Base-by-base conservation (phyloP, 2,329 filamentous ascomycete species). In the Scedosporium apiospermum region DNA sequence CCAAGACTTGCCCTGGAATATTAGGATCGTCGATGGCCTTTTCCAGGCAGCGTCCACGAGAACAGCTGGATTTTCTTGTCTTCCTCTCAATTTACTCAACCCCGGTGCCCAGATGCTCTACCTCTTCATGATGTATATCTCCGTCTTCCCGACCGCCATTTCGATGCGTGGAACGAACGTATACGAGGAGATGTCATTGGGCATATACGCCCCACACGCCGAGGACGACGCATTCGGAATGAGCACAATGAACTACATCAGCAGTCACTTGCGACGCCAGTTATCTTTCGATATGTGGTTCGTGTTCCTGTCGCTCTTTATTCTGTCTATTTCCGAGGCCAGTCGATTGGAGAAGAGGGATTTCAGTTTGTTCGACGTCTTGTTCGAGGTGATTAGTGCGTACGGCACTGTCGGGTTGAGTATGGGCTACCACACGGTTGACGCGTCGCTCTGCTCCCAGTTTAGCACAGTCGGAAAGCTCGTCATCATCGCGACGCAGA, bases 51-150 rank as follows among this genome's bases (percentile, higher is more conserved):
- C 88, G 0, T 88, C 91, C 4, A 98, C 93, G 1, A 82, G 95
- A 71, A 98, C 95, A 0, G 93, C 95, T 3, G 93, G 95, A 0
- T 96, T 97, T 70, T 82, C 89, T 1, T 90, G 89, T 34, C 84
- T 98, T 68, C 91, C 88, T 71, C 77, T 98, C 46, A 79, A 89
- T 1, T 77, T 83, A 0, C 79, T 99, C 1, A 93, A 98, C 67
- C 93, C 95, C 1, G 95, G 90, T 3, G 91, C 97, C 63, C 93
- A 96, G 69, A 91, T 96, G 14, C 91, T 92, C 26, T 98, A 97
- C 76, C 80, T 98, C 75, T 88, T 98, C 74, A 98, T 98, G 95
- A 98, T 98, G 95, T 98, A 98, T 75, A 96, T 98, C 65, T 96
- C 93, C 63, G 90, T 97, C 64, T 96, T 96, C 68, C 93, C 93